phyloP scores from a whole-genome alignment of 345 rosid species.

The Brassica rapa region DNA sequence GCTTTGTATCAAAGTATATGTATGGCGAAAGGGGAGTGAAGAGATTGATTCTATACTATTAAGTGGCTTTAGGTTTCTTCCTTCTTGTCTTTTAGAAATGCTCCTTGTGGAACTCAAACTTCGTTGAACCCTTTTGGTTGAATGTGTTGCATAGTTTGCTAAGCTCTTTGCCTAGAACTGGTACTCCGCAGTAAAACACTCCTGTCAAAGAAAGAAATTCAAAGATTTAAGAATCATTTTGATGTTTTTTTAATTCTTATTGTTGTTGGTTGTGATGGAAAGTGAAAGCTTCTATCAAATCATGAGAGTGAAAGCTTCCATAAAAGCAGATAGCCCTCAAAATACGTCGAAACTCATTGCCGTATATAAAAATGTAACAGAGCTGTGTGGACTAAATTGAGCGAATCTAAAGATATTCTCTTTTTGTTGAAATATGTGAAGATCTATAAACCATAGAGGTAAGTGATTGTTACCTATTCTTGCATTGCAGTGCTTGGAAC shows the following conservation, averaged over 20 bases:
- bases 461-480: conserved; percentile 63
- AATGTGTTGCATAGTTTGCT: conserved; percentile 86
- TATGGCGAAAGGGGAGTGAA: background rate
- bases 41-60: conserved; percentile 20
- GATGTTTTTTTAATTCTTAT: background rate
- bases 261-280: conserved; percentile 22
- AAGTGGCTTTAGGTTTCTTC: conserved; percentile 27
- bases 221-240: background rate
- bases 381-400: conserved; percentile 21
- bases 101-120: conserved; percentile 97
- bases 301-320: background rate
- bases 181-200: conserved; percentile 98
- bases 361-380: background rate
- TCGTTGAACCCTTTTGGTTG: conserved; percentile 91
- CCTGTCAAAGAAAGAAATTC: conserved; percentile 49
- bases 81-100: conserved; percentile 57
- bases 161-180: conserved; percentile 87
- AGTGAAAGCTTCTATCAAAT: background rate
- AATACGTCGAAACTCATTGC: background rate
- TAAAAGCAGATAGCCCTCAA: background rate
- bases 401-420: background rate
- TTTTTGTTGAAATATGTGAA: background rate
- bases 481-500: conserved; percentile 87
- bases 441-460: background rate
- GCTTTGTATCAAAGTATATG: conserved; percentile 6